Percentiles rank a stretch among this genome's conserved stretches.
These are phyloP conservation scores for Achaetomium macrosporum DNA, from an alignment of 2,329 filamentous ascomycete genomes.

Conservation along the genomic window DNA sequence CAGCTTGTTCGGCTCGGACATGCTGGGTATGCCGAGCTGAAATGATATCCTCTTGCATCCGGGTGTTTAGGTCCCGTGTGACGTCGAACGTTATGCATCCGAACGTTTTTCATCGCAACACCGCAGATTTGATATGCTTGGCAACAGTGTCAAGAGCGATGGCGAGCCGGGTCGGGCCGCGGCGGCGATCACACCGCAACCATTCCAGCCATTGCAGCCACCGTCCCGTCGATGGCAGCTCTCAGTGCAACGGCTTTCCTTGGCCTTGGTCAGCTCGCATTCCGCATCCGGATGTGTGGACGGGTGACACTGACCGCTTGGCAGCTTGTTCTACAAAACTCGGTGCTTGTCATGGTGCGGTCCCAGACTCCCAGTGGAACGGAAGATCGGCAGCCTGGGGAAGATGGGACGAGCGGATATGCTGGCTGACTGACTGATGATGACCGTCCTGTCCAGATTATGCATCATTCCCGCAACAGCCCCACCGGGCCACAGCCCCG, in stretches of 20 bases:
- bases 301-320: background rate
- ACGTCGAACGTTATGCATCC: too few species aligned
- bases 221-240: constrained; percentile 14
- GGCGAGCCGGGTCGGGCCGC: constrained; percentile 5
- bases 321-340: constrained; percentile 24
- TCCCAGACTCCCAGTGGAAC: too few species aligned
- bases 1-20: background rate
- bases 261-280: constrained; percentile 15
- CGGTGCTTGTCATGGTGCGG: constrained; percentile 20
- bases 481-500: constrained; percentile 30
- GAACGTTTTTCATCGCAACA: too few species aligned
- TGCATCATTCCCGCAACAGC: constrained; percentile 21
- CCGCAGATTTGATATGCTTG: background rate
- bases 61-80: too few species aligned
- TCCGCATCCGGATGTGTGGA: background rate
- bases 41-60: background rate
- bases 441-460: constrained; percentile 8
- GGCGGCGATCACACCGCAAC: background rate
- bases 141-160: constrained; percentile 7
- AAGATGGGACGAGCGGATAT: background rate
- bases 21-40: background rate
- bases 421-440: background rate
- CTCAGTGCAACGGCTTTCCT: constrained; percentile 17
- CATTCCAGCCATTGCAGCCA: background rate
- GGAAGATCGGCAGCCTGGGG: too few species aligned